phyloP scores from a whole-genome alignment of 2,329 filamentous ascomycete species.

The Neospermospora avenae region DNA sequence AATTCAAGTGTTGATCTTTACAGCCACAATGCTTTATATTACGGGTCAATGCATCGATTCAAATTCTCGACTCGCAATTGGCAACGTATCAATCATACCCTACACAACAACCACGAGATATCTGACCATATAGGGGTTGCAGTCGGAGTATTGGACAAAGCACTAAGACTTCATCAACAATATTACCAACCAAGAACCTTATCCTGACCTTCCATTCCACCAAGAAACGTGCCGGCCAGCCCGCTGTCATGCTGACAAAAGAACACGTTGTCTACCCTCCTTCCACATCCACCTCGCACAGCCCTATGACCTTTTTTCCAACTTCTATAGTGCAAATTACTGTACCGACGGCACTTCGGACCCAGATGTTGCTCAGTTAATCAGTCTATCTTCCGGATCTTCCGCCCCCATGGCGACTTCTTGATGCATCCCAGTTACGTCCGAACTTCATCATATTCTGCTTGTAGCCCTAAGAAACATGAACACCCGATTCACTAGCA shows the following conservation, averaged over 20 bases:
- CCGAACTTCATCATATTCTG: neutral
- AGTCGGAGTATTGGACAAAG: neutral
- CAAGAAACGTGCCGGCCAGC: neutral
- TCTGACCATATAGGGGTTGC: neutral
- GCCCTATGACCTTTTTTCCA: neutral
- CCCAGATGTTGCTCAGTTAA: neutral
- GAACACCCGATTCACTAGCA: neutral
- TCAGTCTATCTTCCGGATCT: neutral
- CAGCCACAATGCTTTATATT: neutral
- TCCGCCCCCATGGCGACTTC: neutral
- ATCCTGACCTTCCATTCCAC: neutral
- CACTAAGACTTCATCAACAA: neutral
- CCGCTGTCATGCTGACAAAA: neutral
- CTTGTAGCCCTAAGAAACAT: neutral
- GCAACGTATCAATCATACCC: neutral
- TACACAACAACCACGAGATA: neutral
- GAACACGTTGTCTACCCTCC: neutral
- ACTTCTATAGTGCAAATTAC: neutral
- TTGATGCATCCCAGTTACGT: neutral
- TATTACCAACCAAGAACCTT: neutral
- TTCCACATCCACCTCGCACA: neutral
- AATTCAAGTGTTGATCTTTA: neutral
- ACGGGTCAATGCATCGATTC: neutral
- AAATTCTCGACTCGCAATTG: neutral
- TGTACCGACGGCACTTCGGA: neutral